These are phyloP conservation scores for Pinus tabuliformis DNA, from an alignment of 75 land plant genomes.

Conservation along the genomic window DNA sequence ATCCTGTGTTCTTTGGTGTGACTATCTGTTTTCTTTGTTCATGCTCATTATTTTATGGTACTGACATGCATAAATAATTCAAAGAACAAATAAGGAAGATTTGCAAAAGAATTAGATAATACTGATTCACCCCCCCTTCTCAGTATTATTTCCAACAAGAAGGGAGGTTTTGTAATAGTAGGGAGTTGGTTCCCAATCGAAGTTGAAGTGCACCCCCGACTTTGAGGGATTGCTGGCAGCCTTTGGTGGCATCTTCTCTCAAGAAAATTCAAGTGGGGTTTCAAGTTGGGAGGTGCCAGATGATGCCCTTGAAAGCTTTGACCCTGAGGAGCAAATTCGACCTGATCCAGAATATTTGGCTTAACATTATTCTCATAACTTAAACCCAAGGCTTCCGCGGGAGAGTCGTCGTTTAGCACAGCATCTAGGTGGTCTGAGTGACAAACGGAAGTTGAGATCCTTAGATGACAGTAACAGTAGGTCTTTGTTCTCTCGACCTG, in stretches of 20 bases:
- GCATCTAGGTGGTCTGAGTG: conserved; percentile 48
- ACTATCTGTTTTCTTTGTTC: too few relatives aligned
- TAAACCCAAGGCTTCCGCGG: conserved; percentile 76
- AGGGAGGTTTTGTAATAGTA: too few relatives aligned
- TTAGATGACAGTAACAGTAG: conserved; percentile 59
- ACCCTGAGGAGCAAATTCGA: conserved; percentile 57
- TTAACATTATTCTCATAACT: conserved; percentile 60
- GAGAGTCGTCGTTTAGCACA: conserved; percentile 55
- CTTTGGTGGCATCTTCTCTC: conserved; percentile 40
- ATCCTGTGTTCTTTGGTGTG: too few relatives aligned
- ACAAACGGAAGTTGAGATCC: conserved; percentile 44
- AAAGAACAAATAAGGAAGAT: too few relatives aligned
- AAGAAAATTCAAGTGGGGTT: conserved; percentile 19
- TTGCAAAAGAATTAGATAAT: too few relatives aligned
- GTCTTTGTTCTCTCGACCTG: conserved; percentile 34
- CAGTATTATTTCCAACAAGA: too few relatives aligned
- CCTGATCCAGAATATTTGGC: conserved; percentile 67
- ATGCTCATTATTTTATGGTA: too few relatives aligned
- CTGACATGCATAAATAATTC: too few relatives aligned
- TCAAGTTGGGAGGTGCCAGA: conserved; percentile 20
- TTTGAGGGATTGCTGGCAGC: conserved; percentile 80
- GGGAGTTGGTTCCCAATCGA: too few relatives aligned
- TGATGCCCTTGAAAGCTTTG: conserved; percentile 16
- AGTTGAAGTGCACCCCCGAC: too few relatives aligned
- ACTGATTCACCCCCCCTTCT: too few relatives aligned